A percentile compares a stretch with the other conserved stretches of the same genome.
Conservation (phyloP, 805 yeast species). For the Lachancea sp. region DNA sequence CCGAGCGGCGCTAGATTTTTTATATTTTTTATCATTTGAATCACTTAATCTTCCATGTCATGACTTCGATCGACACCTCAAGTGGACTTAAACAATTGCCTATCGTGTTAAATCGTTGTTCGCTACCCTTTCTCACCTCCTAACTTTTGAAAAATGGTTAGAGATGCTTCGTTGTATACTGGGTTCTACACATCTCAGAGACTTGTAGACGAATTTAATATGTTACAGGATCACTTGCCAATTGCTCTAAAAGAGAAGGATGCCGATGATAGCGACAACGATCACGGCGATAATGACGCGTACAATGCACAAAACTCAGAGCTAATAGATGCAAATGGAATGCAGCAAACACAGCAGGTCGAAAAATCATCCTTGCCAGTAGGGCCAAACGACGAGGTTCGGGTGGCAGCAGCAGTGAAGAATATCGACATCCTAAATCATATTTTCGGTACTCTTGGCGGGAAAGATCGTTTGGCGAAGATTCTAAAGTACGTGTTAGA, state of each 20-base stretch:
- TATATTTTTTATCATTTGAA: slow-evolving; percentile 1
- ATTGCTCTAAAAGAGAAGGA: slow-evolving; percentile 13
- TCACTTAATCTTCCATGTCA: neutral
- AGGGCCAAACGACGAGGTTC: neutral
- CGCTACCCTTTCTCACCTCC: no score
- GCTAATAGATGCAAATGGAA: neutral
- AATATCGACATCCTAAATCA: slow-evolving; percentile 44
- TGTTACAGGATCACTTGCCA: slow-evolving; percentile 13
- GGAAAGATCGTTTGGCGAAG: slow-evolving; percentile 69
- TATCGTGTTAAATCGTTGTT: no score
- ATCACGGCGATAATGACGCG: slow-evolving; percentile 1
- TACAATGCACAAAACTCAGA: neutral
- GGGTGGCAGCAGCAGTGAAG: slow-evolving; percentile 9
- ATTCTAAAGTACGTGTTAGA: slow-evolving; percentile 54
- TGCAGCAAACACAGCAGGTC: neutral
- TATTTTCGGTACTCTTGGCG: slow-evolving; percentile 49
- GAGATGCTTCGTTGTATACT: slow-evolving; percentile 4
- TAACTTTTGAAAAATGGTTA: neutral
- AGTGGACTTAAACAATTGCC: no score
- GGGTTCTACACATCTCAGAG: slow-evolving; percentile 10
- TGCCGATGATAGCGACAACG: slow-evolving; percentile 4
- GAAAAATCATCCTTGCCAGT: neutral
- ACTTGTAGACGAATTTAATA: slow-evolving; percentile 9
- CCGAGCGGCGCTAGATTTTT: slow-evolving; percentile 75
- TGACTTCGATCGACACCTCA: neutral